phyloP scores from a whole-genome alignment of 1,284 basidiomycete genomes.

The Austropuccinia psidii region DNA sequence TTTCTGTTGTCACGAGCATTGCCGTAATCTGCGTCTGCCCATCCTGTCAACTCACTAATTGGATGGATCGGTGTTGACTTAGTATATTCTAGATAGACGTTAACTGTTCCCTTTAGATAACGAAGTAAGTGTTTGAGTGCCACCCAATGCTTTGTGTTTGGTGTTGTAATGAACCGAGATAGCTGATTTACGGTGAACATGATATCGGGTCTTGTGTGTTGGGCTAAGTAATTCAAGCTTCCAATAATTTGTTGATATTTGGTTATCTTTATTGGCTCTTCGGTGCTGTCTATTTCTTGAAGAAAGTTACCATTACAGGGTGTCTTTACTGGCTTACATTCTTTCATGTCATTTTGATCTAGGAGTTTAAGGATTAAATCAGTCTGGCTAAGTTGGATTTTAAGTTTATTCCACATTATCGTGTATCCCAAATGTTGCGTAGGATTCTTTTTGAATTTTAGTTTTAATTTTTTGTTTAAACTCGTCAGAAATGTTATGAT shows the following conservation, averaged over 20 bases:
- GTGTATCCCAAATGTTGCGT: neutral
- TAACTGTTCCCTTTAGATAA: neutral
- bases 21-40: slow-evolving; percentile 9
- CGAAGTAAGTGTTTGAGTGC: neutral
- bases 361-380: too few species aligned
- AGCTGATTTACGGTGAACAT: neutral
- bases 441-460: neutral
- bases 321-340: neutral
- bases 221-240: neutral
- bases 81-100: neutral
- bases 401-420: too few species aligned
- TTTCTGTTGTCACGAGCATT: neutral
- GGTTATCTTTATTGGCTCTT: too few species aligned
- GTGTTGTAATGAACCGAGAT: neutral
- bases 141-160: neutral
- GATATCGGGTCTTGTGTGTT: slow-evolving; percentile 5
- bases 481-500: neutral
- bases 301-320: neutral
- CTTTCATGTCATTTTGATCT: neutral
- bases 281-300: too few species aligned
- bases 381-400: too few species aligned
- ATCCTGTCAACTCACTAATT: neutral
- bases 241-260: neutral
- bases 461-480: neutral
- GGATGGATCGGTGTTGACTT: neutral